Evolutionary conservation across 805 yeast species (phyloP).

Genomic region (Starmera pachycereana): DNA sequence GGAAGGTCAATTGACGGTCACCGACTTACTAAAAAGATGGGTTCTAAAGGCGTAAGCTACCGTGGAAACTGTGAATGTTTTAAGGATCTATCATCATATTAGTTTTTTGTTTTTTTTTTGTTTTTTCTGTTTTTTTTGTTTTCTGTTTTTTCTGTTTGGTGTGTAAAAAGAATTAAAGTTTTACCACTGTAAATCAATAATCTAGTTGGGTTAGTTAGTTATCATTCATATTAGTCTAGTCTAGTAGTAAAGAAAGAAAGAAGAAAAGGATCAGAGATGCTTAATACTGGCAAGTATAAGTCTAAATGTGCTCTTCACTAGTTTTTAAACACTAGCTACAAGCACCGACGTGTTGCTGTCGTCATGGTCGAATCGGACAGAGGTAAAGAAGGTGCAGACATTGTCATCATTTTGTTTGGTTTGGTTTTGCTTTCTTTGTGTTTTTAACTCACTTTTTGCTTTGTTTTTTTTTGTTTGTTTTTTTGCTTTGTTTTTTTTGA

Average conservation of each 20-base stretch:
- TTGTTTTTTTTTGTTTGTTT: too few relatives aligned
- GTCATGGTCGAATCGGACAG: conserved; percentile 90
- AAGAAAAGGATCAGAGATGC: conserved; percentile 43
- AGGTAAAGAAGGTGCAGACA: conserved; percentile 70
- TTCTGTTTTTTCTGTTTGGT: not conserved
- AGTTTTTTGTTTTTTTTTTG: conserved; percentile 1
- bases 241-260: conserved; percentile 4
- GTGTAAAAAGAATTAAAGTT: too few relatives aligned
- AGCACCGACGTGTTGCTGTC: conserved; percentile 42
- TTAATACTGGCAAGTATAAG: conserved; percentile 85
- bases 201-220: not conserved
- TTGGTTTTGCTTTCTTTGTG: too few relatives aligned
- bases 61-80: conserved; percentile 96
- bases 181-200: too few relatives aligned
- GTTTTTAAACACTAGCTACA: conserved; percentile 4
- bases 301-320: conserved; percentile 24
- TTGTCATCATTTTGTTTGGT: conserved; percentile 38
- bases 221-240: too few relatives aligned
- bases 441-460: too few relatives aligned
- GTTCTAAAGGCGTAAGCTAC: conserved; percentile 76
- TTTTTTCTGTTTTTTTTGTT: not conserved
- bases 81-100: conserved; percentile 68
- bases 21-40: conserved; percentile 66
- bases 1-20: conserved; percentile 86
- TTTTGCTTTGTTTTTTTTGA: too few relatives aligned